These are phyloP conservation scores for Meyerozyma sp. DNA, from an alignment of 1,139 yeast species.

Conservation along the genomic window DNA sequence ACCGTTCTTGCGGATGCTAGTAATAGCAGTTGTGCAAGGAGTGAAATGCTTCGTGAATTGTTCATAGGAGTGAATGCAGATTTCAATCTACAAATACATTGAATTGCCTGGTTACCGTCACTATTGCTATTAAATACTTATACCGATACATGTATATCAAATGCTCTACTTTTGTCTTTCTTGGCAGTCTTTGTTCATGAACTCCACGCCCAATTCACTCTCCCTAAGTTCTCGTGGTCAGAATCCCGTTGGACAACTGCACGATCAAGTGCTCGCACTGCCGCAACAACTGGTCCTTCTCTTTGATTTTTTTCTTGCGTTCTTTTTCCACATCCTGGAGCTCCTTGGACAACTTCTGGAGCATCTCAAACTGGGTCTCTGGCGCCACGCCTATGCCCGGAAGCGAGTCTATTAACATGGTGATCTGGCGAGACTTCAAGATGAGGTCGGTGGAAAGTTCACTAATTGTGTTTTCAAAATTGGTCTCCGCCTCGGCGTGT, in stretches of 20 bases:
- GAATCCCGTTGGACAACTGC: slow-evolving; percentile 53
- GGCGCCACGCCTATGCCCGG: slow-evolving; percentile 93
- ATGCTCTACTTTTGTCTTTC: too few relatives aligned
- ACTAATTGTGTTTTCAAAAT: slow-evolving; percentile 54
- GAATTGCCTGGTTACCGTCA: too few relatives aligned
- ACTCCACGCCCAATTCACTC: background rate
- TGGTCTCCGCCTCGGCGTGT: slow-evolving; percentile 15
- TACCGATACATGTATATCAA: too few relatives aligned
- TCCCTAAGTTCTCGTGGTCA: slow-evolving; percentile 22
- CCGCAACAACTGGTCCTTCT: slow-evolving; percentile 59
- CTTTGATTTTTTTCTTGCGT: slow-evolving; percentile 51
- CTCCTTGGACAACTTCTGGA: slow-evolving; percentile 60
- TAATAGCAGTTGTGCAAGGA: too few relatives aligned
- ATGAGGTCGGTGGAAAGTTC: slow-evolving; percentile 82
- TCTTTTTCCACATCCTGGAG: slow-evolving; percentile 57
- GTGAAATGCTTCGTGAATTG: too few relatives aligned
- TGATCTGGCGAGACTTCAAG: slow-evolving; percentile 79
- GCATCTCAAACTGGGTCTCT: slow-evolving; percentile 61
- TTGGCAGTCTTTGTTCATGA: background rate
- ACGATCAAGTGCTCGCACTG: slow-evolving; percentile 69
- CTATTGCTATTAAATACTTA: too few relatives aligned
- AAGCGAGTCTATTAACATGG: slow-evolving; percentile 76
- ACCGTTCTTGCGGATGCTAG: too few relatives aligned
- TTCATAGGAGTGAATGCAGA: too few relatives aligned
- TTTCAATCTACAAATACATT: too few relatives aligned